A percentile compares a stretch with the other conserved stretches of the same genome.
Evolutionary conservation across 805 yeast species (phyloP).

Genomic region (Nakazawaea holstii): DNA sequence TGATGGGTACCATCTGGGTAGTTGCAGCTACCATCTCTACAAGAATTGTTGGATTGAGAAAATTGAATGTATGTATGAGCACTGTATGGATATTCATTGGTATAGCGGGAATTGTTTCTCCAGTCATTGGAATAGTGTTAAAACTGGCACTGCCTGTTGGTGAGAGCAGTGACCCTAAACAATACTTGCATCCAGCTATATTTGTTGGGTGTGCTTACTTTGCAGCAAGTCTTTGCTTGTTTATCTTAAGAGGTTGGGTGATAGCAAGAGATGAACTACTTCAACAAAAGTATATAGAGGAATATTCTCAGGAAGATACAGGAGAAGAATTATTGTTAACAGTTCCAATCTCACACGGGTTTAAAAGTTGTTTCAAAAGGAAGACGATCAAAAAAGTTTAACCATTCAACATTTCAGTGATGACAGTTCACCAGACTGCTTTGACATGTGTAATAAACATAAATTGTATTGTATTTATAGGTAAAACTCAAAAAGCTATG

Average conservation of each 20-base stretch:
- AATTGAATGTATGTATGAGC: constrained; percentile 45
- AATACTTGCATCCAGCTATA: constrained; percentile 47
- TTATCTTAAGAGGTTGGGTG: constrained; percentile 49
- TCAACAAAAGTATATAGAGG: no score
- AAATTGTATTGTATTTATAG: no score
- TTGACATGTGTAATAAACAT: no score
- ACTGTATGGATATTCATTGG: constrained; percentile 46
- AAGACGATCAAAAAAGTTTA: constrained; percentile 11
- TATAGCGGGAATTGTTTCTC: constrained; percentile 46
- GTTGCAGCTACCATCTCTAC: constrained; percentile 47
- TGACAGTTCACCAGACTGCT: no score
- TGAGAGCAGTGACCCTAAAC: constrained; percentile 31
- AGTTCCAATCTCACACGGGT: constrained; percentile 6
- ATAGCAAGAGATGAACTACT: constrained; percentile 39
- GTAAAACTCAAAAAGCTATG: not conserved
- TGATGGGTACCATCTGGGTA: constrained; percentile 62
- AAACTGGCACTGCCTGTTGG: constrained; percentile 28
- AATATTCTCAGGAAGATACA: constrained; percentile 18
- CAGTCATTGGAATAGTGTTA: constrained; percentile 53
- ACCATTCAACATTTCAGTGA: not conserved
- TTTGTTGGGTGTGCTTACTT: constrained; percentile 55
- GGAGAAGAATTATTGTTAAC: constrained; percentile 15
- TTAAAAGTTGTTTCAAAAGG: constrained; percentile 3
- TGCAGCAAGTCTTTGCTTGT: constrained; percentile 35
- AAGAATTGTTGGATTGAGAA: constrained; percentile 47